Base-by-base conservation (phyloP, 2,329 filamentous ascomycete species). In the Triangularia setosa region DNA sequence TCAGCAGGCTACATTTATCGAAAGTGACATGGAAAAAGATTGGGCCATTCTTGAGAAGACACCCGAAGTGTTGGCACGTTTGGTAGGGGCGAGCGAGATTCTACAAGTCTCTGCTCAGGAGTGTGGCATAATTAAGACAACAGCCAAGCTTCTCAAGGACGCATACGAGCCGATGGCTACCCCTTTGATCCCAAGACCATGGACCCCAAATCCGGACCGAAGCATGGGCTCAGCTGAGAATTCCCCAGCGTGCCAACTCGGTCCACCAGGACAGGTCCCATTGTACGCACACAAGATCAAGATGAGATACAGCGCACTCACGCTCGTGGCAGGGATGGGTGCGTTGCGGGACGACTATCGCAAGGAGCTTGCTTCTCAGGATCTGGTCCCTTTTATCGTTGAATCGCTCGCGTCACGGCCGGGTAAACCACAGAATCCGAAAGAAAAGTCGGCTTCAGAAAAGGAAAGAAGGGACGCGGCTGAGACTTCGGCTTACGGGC, bases 101-200 rank as follows among this genome's bases (percentile, higher is more conserved):
- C 81, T 98, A 61, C 94, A 98, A 76, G 90, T 89, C 71, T 88
- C 92, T 40, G 92, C 93, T 0, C 89, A 89, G 53, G 91, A 97
- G 65, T 82, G 81, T 63, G 76, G 79, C 25, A 82, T 79, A 1
- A 76, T 84, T 57, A 79, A 79, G 68, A 75, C 77, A 1, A 72
- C 84, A 30, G 79, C 77, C 62, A 81, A 78, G 60, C 75, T 86
- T 12, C 73, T 87, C 6, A 83, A 82, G 67, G 77, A 78, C 16
- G 80, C 82, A 7, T 87, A 86, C 67, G 78, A 81, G 18, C 78
- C 81, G 0, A 76, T 82, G 0, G 70, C 78, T 1, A 69, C 67
- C 3, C 67, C 72, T 21, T 61, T 68, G n/a, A 67, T 73, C 18
- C 68, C 74, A 21, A 73, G 72, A 54, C 74, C 75, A 4, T 80